Percentiles rank a stretch among this genome's conserved stretches.
phyloP scores from a whole-genome alignment of 2,329 filamentous ascomycete species.

The Aspergillus luchuensis region DNA sequence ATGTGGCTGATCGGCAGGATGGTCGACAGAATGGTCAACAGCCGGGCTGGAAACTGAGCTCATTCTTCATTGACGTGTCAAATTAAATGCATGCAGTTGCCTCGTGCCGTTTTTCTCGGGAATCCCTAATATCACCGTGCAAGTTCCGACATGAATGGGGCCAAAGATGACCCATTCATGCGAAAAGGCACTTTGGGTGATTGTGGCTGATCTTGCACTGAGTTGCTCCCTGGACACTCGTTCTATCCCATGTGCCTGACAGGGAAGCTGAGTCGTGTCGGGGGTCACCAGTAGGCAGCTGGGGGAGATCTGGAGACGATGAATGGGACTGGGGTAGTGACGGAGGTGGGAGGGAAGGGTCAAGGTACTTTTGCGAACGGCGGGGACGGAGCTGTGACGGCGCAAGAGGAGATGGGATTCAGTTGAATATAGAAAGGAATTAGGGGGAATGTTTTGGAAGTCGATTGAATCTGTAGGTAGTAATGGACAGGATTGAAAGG shows the following conservation, averaged over 20 bases:
- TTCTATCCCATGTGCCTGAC: neutral
- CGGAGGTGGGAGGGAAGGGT: neutral
- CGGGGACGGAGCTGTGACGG: neutral
- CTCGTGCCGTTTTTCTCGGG: neutral
- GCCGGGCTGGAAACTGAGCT: slow-evolving; percentile 31
- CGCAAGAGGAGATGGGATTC: neutral
- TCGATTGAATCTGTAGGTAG: neutral
- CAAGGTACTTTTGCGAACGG: slow-evolving; percentile 3
- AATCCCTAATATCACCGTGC: slow-evolving; percentile 6
- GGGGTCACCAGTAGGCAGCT: neutral
- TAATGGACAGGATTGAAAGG: neutral
- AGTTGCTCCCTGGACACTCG: neutral
- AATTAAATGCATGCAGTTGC: neutral
- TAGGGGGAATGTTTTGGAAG: neutral
- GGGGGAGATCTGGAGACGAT: neutral
- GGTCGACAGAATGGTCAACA: slow-evolving; percentile 30
- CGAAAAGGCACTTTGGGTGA: neutral
- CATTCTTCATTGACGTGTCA: slow-evolving; percentile 33
- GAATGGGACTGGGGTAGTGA: neutral
- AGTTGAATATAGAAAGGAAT: neutral
- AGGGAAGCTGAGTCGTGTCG: neutral
- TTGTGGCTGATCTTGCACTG: neutral
- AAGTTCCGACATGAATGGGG: slow-evolving; percentile 3
- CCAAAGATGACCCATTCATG: slow-evolving; percentile 4
- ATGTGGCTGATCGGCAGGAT: slow-evolving; percentile 20